Base-by-base conservation (phyloP, 768 basidiomycete genomes). In the Scleroderma citrinum region DNA sequence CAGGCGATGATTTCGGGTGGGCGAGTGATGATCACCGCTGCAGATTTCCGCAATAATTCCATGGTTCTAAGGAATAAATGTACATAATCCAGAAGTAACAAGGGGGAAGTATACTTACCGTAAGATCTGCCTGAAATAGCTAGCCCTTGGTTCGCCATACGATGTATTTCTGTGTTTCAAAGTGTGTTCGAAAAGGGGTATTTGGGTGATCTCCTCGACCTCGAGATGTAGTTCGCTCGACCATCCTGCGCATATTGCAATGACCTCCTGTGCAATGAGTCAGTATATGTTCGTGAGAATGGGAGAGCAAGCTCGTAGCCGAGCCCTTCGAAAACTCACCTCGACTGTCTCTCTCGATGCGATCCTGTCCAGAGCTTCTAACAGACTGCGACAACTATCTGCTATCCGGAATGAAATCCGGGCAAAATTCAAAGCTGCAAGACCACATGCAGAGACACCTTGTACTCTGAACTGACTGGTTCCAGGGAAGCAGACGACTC, bases 1-100 rank as follows among this genome's bases (percentile, higher is more conserved):
- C 81, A 77, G 16, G 76, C 71, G 12, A 86, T 62, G 46, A 86
- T 85, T 58, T 86, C 85, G 0, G 85, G 84, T 31, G 85, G 82
- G 19, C 83, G 81, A 0, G 85, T 87, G 51, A 87, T 78, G 44
- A 85, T 70, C 31, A 46, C 75, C 75, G 39, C 71, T 49, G 44
- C 70, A 59, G 51, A 63, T 26, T 19, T 56, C 39, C 47, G 57
- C 2, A 48, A 49, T 11, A 30, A 47, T 19, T 48, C 59, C 62
- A 61, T 57, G 19, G 50, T 54, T 46, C 63, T 74, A 14, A 46
- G 3, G 43, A 10, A 32, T 44, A 17, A 44, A 20, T 20, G 17
- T 7, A 6, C 14, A 11, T 14, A 5, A 13, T 5, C 14, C n/a
- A 24, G 13, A 13, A 10, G 24, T 26, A 10, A 16, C 24, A 29